Conservation (phyloP, 2,329 filamentous ascomycete species). For the Pseudogymnoascus sp. region DNA sequence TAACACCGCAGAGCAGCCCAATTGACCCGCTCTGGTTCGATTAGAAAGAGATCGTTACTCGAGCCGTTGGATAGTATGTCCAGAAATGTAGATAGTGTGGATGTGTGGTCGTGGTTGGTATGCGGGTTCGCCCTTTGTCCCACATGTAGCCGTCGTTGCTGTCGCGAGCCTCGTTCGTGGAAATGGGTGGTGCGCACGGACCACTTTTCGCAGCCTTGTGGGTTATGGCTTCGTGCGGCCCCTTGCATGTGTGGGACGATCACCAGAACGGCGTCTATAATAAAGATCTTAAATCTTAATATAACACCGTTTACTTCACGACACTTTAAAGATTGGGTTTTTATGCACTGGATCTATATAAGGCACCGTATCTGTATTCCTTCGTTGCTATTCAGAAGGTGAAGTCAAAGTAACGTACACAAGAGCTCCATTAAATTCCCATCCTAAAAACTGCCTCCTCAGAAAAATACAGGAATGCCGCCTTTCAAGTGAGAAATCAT, state of each 20-base stretch:
- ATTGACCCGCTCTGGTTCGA: neutral
- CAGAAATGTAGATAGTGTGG: neutral
- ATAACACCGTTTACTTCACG: neutral
- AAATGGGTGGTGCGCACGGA: neutral
- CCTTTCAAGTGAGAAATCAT: neutral
- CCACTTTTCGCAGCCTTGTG: constrained; percentile 3
- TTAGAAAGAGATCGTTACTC: neutral
- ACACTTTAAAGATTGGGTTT: neutral
- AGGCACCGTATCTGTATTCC: neutral
- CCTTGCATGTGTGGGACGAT: neutral
- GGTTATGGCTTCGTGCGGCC: neutral
- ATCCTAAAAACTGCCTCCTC: neutral
- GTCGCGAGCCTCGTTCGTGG: neutral
- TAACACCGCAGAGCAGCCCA: neutral
- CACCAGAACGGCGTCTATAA: neutral
- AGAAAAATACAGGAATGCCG: neutral
- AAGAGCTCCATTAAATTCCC: neutral
- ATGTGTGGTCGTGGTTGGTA: neutral
- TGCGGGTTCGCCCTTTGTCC: neutral
- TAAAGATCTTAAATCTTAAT: neutral
- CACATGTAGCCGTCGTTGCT: neutral
- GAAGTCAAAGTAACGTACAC: neutral
- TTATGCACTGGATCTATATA: neutral
- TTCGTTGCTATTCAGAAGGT: neutral
- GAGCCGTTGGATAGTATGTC: neutral